Percentiles rank a stretch among this genome's conserved stretches.
Evolutionary conservation across 768 basidiomycete genomes (phyloP).

Genomic region (Pleurotus citrinopileatus): DNA sequence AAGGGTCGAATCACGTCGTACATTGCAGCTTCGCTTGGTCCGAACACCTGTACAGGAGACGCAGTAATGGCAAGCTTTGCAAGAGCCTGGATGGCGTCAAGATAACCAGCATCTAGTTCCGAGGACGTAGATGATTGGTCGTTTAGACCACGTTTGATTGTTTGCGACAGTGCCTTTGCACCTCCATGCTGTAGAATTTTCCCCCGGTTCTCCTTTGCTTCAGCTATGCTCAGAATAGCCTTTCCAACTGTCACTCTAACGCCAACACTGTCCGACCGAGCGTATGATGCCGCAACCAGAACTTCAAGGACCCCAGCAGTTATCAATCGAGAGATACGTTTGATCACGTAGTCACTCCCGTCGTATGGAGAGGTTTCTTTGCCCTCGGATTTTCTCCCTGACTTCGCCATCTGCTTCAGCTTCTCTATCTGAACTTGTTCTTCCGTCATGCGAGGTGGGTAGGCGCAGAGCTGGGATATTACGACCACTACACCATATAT

Average conservation of each 20-base stretch:
- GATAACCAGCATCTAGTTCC: conserved; percentile 37
- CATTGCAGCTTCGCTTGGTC: conserved; percentile 72
- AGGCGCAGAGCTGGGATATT: conserved; percentile 69
- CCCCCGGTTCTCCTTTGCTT: conserved; percentile 76
- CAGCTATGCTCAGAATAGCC: conserved; percentile 67
- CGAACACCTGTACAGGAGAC: conserved; percentile 88
- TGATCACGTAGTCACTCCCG: conserved; percentile 62
- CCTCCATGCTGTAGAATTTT: conserved; percentile 78
- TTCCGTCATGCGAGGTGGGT: conserved; percentile 67
- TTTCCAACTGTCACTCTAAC: conserved; percentile 58
- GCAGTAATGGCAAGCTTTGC: conserved; percentile 93
- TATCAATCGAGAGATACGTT: conserved; percentile 55
- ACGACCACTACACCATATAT: conserved; percentile 79
- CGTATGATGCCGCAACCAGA: conserved; percentile 52
- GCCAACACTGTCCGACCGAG: conserved; percentile 56
- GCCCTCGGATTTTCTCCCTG: conserved; percentile 27
- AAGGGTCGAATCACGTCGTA: conserved; percentile 86
- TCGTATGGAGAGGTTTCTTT: conserved; percentile 42
- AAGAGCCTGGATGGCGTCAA: conserved; percentile 80
- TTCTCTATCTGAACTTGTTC: conserved; percentile 84
- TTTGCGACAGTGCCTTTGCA: conserved; percentile 56
- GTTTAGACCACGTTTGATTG: conserved; percentile 51
- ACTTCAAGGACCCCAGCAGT: conserved; percentile 62
- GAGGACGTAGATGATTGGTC: conserved; percentile 24
- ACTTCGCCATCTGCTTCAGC: conserved; percentile 70